These are phyloP conservation scores for Neonectria punicea DNA, from an alignment of 2,329 filamentous ascomycete species.

Conservation along the genomic window DNA sequence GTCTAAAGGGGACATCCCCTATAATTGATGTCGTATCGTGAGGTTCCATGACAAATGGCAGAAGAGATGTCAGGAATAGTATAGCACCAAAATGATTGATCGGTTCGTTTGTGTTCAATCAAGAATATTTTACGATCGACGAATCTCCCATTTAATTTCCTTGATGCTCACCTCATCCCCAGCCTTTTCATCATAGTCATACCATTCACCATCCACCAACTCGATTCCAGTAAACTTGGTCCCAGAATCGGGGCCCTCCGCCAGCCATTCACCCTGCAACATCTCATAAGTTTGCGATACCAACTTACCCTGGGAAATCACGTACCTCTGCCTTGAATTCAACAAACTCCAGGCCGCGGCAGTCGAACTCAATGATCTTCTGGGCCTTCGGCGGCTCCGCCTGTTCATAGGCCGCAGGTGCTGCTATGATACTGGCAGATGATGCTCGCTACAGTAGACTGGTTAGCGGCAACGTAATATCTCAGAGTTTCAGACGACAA, in stretches of 20 bases:
- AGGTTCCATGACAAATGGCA: background rate
- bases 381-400: constrained; percentile 77
- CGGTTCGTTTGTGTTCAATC: constrained; percentile 14
- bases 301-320: background rate
- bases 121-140: constrained; percentile 64
- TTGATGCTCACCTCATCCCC: constrained; percentile 93
- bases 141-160: constrained; percentile 87
- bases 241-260: constrained; percentile 80
- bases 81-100: background rate
- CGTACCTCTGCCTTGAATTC: constrained; percentile 89
- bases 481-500: constrained; percentile 46
- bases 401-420: constrained; percentile 77
- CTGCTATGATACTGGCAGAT: constrained; percentile 82
- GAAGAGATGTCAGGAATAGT: constrained; percentile 5
- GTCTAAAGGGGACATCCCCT: too few relatives aligned
- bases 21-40: too few relatives aligned
- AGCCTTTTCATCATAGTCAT: constrained; percentile 95
- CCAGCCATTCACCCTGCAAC: constrained; percentile 85
- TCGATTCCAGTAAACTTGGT: constrained; percentile 88
- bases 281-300: constrained; percentile 9
- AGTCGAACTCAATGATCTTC: constrained; percentile 91
- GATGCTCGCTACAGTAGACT: constrained; percentile 73
- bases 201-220: constrained; percentile 92
- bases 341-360: constrained; percentile 89
- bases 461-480: background rate